A percentile compares a stretch with the other conserved stretches of the same genome.
Conservation (phyloP, 768 basidiomycete genomes). For the Boletus tomentosulus region DNA sequence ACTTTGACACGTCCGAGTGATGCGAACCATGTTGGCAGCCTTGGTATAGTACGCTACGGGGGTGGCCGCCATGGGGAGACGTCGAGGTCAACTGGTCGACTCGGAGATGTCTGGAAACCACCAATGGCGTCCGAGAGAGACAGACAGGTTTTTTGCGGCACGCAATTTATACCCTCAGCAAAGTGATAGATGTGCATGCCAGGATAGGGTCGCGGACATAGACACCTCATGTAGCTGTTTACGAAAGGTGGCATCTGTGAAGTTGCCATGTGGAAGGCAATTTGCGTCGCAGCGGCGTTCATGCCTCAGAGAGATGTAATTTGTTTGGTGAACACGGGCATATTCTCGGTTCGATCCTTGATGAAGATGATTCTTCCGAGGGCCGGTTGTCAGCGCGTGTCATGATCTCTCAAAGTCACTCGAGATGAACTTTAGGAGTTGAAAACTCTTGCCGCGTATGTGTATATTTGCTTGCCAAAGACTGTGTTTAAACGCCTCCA, state of each 20-base stretch:
- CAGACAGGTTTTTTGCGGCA: neutral
- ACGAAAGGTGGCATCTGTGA: neutral
- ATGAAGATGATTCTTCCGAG: neutral
- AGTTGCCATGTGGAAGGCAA: neutral
- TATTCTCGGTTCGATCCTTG: neutral
- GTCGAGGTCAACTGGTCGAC: neutral
- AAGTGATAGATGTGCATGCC: neutral
- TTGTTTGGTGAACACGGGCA: neutral
- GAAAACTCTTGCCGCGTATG: neutral
- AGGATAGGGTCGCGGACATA: neutral
- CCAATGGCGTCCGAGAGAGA: neutral
- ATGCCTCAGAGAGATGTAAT: neutral
- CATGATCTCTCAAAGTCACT: neutral
- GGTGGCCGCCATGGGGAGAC: slow-evolving; percentile 1
- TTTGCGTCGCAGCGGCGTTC: neutral
- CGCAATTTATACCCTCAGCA: neutral
- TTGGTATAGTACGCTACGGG: slow-evolving; percentile 1
- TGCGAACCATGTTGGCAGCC: neutral
- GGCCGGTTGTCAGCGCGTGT: neutral
- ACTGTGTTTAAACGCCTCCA: neutral
- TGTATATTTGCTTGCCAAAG: neutral
- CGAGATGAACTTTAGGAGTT: neutral
- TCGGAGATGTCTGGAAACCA: neutral
- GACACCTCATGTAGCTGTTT: neutral
- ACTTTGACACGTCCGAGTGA: slow-evolving; percentile 13